Percentiles rank a stretch among this genome's conserved stretches.
Evolutionary conservation across 2,329 filamentous ascomycete genomes (phyloP).

Genomic region (Microcyclosporella mali): DNA sequence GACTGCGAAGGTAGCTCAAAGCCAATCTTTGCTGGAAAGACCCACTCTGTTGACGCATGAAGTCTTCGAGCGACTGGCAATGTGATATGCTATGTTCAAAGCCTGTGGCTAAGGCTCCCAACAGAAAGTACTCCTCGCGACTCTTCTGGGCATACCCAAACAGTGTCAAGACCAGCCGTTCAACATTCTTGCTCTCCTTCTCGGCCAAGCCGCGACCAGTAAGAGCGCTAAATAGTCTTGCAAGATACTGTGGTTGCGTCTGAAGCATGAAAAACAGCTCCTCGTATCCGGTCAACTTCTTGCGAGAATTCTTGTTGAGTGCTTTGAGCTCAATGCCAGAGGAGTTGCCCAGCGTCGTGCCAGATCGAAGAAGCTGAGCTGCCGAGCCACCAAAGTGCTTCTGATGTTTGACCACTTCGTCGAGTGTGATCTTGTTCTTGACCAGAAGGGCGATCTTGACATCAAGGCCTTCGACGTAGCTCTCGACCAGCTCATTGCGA

Average conservation of each 20-base stretch:
- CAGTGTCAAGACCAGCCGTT: slow-evolving; percentile 89
- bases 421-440: slow-evolving; percentile 98
- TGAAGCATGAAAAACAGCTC: slow-evolving; percentile 96
- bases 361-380: slow-evolving; percentile 28
- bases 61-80: slow-evolving; percentile 70
- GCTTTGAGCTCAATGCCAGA: slow-evolving; percentile 89
- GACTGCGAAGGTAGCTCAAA: slow-evolving; percentile 80
- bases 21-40: slow-evolving; percentile 91
- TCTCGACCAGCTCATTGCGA: slow-evolving; percentile 93
- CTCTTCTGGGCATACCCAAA: slow-evolving; percentile 97
- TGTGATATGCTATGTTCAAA: slow-evolving; percentile 79
- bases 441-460: slow-evolving; percentile 98
- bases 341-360: slow-evolving; percentile 48
- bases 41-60: slow-evolving; percentile 64
- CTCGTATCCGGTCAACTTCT: slow-evolving; percentile 94
- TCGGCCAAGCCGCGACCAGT: slow-evolving; percentile 79
- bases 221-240: slow-evolving; percentile 76
- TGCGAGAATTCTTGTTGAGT: slow-evolving; percentile 90
- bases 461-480: slow-evolving; percentile 96
- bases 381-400: slow-evolving; percentile 77
- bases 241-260: slow-evolving; percentile 91
- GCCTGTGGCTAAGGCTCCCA: slow-evolving; percentile 79
- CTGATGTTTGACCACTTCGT: slow-evolving; percentile 95
- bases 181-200: slow-evolving; percentile 86
- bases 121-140: slow-evolving; percentile 90